A percentile compares a stretch with the other conserved stretches of the same genome.
phyloP scores from a whole-genome alignment of 176 grass and related monocot genomes.

The Thinopyrum elongatum region DNA sequence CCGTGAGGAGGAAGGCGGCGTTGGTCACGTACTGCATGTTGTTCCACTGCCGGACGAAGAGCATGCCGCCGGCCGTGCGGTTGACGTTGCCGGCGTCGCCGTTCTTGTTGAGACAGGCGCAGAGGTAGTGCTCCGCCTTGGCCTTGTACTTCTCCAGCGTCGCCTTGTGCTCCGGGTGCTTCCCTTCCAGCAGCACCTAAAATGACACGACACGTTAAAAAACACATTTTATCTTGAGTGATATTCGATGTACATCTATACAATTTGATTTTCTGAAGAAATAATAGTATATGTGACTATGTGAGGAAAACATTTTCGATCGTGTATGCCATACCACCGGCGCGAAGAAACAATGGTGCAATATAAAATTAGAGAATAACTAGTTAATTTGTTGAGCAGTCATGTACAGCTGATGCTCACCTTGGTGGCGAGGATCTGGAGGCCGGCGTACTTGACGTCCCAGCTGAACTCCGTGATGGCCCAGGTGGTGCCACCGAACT shows the following conservation, averaged over 20 bases:
- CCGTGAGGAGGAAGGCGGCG: slow-evolving; percentile 43
- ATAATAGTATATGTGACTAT: too few relatives aligned
- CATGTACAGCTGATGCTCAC: background rate
- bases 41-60: slow-evolving; percentile 50
- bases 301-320: background rate
- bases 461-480: slow-evolving; percentile 63
- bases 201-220: background rate
- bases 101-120: slow-evolving; percentile 46
- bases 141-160: slow-evolving; percentile 36
- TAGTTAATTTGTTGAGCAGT: too few relatives aligned
- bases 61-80: slow-evolving; percentile 46
- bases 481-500: slow-evolving; percentile 49
- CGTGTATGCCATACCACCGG: background rate
- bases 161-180: slow-evolving; percentile 16
- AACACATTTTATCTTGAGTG: background rate
- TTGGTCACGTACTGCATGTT: slow-evolving; percentile 58
- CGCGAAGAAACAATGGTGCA: background rate
- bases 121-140: slow-evolving; percentile 56
- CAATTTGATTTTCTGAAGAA: too few relatives aligned
- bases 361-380: background rate
- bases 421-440: slow-evolving; percentile 54
- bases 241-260: too few relatives aligned
- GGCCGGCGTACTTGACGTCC: slow-evolving; percentile 63
- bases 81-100: slow-evolving; percentile 34
- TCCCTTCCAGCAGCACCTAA: slow-evolving; percentile 41